Evolutionary conservation across 2,329 filamentous ascomycete species (phyloP).

Genomic region (Fusarium sp.): DNA sequence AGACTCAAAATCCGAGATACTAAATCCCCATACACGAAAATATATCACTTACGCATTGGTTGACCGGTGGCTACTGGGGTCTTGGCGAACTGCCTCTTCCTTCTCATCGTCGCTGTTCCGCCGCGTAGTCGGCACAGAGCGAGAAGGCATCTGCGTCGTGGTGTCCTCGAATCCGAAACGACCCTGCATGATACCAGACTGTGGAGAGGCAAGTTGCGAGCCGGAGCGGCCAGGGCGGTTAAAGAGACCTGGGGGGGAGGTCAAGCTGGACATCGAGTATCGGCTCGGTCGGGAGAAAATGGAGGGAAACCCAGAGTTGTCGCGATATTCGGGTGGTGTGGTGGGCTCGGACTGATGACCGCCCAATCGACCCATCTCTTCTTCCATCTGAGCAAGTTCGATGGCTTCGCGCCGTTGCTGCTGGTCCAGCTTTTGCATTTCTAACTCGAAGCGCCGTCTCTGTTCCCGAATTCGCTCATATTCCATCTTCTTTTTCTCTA

Average conservation of each 20-base stretch:
- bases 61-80: conserved; percentile 78
- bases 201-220: conserved; percentile 84
- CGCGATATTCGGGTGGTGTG: conserved; percentile 92
- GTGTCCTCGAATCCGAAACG: conserved; percentile 64
- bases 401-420: conserved; percentile 86
- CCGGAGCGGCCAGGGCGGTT: conserved; percentile 81
- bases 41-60: conserved; percentile 79
- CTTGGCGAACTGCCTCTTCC: conserved; percentile 77
- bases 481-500: conserved; percentile 93
- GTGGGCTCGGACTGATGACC: conserved; percentile 94
- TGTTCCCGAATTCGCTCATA: conserved; percentile 93
- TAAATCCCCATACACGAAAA: background rate
- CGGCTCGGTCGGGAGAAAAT: conserved; percentile 87
- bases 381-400: conserved; percentile 86
- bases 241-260: conserved; percentile 81
- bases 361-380: conserved; percentile 74
- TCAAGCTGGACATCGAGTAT: conserved; percentile 89
- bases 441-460: conserved; percentile 88
- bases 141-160: conserved; percentile 79
- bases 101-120: conserved; percentile 94
- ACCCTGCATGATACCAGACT: conserved; percentile 70
- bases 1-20: background rate
- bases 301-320: conserved; percentile 79
- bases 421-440: conserved; percentile 90
- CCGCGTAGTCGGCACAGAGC: conserved; percentile 87